Percentiles rank a stretch among this genome's conserved stretches.
Evolutionary conservation across 768 basidiomycete genomes (phyloP).

Genomic region (Termitomyces sp.): DNA sequence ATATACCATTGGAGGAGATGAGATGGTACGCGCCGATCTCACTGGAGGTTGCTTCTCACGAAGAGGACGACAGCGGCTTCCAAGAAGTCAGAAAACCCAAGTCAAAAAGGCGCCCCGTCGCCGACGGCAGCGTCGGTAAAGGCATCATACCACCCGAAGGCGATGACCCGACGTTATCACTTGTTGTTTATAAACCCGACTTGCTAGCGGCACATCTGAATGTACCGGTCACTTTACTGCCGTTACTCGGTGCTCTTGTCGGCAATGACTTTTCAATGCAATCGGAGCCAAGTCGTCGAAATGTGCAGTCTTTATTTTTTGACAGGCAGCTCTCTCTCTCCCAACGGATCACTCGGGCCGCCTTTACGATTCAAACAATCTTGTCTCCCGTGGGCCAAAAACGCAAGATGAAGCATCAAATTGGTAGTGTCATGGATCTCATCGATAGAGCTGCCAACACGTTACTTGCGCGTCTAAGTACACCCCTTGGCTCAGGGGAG

Average conservation of each 20-base stretch:
- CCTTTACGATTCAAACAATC: conserved; percentile 51
- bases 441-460: conserved; percentile 65
- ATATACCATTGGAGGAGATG: conserved; percentile 75
- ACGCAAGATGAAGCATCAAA: conserved; percentile 47
- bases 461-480: conserved; percentile 46
- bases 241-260: conserved; percentile 72
- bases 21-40: conserved; percentile 48
- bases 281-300: conserved; percentile 42
- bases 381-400: conserved; percentile 46
- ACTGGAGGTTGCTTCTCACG: conserved; percentile 26
- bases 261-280: conserved; percentile 77
- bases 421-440: conserved; percentile 73
- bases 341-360: conserved; percentile 68
- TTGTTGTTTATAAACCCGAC: conserved; percentile 58
- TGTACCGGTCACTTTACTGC: conserved; percentile 68
- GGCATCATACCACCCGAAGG: conserved; percentile 55
- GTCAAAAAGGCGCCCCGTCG: conserved; percentile 36
- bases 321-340: conserved; percentile 50
- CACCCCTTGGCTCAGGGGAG: conserved; percentile 58
- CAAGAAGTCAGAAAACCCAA: conserved; percentile 54
- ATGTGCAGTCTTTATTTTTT: conserved; percentile 65
- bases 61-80: conserved; percentile 49
- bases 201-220: conserved; percentile 61
- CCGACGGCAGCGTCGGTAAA: conserved; percentile 23
- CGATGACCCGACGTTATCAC: conserved; percentile 44